Percentiles rank a stretch among this genome's conserved stretches.
phyloP scores from a whole-genome alignment of 2,329 filamentous ascomycete species.

The Pseudogymnoascus sp. region DNA sequence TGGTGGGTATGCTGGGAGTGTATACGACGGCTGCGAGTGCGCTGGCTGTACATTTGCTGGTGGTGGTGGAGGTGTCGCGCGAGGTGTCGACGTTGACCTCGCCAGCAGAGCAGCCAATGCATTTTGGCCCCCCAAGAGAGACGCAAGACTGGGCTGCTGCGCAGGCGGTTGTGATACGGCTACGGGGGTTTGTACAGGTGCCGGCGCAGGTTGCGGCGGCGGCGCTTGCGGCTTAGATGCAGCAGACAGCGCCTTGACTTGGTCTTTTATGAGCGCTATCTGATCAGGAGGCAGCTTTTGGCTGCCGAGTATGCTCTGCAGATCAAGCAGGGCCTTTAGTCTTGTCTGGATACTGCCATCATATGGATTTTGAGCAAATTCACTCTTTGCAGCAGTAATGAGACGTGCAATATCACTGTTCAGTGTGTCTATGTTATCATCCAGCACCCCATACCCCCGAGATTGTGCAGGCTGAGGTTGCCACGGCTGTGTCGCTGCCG shows the following conservation, averaged over 20 bases:
- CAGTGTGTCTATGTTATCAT: slow-evolving; percentile 63
- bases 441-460: slow-evolving; percentile 29
- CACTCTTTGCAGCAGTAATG: slow-evolving; percentile 63
- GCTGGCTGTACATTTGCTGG: slow-evolving; percentile 34
- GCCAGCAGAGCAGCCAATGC: slow-evolving; percentile 51
- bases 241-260: slow-evolving; percentile 64
- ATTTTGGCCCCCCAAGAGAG: slow-evolving; percentile 43
- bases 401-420: slow-evolving; percentile 77
- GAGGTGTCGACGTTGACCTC: slow-evolving; percentile 44
- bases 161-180: slow-evolving; percentile 19
- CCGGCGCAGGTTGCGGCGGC: slow-evolving; percentile 23
- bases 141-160: slow-evolving; percentile 42
- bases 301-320: slow-evolving; percentile 72
- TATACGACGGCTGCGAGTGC: slow-evolving; percentile 39
- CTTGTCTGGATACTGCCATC: slow-evolving; percentile 70
- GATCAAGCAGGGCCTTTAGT: slow-evolving; percentile 75
- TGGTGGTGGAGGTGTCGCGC: slow-evolving; percentile 37
- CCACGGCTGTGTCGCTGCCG: slow-evolving; percentile 30
- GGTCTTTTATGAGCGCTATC: slow-evolving; percentile 74
- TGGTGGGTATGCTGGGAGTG: slow-evolving; percentile 31
- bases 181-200: slow-evolving; percentile 20
- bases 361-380: slow-evolving; percentile 68
- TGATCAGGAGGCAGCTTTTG: slow-evolving; percentile 74
- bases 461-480: slow-evolving; percentile 25
- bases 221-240: slow-evolving; percentile 31